Evolutionary conservation across 108 stramenopile genomes (phyloP), one percentile per base, ranked within the genome.

Genomic region (Nannochloropsis oceanica): DNA sequence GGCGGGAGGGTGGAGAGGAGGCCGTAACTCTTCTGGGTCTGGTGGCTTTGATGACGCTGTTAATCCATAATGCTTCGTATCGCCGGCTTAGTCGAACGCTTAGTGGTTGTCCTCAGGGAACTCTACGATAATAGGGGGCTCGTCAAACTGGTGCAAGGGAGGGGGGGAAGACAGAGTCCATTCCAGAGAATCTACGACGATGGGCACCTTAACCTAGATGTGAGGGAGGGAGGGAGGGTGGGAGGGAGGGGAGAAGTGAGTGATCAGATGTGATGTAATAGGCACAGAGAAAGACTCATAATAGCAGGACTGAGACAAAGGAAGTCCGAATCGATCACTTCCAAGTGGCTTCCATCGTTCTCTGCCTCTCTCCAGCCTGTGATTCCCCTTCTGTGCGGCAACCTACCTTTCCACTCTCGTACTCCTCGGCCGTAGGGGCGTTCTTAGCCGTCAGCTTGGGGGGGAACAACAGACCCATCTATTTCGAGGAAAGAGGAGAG

Each of bases 101-200:
- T 18, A 50, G 43, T 83, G 34, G 25, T 26, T 13, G 80, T 43
- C 82, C 83, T 87, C 86, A 13, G 79, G 73, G 80, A 87, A 87
- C 87, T 97, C 97, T 22, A 96, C 96, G 79, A 97, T 94, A 91
- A 97, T 93, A 44, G 97, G 97, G 27, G 97, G 95, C 92, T 98
- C 97, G 73, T 93, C 93, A 89, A 98, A 98, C 93, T 96, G 96
- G 93, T 98, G 97, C 90, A 97, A 92, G 34, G 96, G 96, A 26
- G 96, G 96, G 80, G 97, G 97, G 82, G 91, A 93, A 14, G 94
- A 93, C 44, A 98, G 93, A 25, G 95, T 93, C 94, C 96, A 97
- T 91, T 98, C 97, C 88, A 98, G 93, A 20, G 96, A 95, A 85
- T 96, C 95, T 84, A 83, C 84, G 9, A 88, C 81, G 44, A 82